Evolutionary conservation across 2,329 filamentous ascomycete species (phyloP).

Genomic region (Diaporthe destruens): DNA sequence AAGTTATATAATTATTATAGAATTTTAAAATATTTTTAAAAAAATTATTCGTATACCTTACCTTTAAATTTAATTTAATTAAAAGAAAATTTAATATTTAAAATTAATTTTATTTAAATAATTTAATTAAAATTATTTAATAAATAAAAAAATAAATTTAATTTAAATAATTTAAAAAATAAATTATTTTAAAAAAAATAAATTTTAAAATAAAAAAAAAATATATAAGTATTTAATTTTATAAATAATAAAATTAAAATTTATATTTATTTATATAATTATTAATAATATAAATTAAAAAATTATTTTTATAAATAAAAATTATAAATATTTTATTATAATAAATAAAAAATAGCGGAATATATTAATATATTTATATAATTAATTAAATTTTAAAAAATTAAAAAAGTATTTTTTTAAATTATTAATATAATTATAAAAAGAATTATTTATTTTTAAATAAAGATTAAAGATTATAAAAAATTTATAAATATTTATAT

Average conservation of each 20-base stretch:
- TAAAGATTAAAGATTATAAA: neutral
- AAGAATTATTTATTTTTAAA: neutral
- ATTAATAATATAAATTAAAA: neutral
- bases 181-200: neutral
- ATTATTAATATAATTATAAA: neutral
- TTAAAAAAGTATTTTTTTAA: neutral
- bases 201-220: neutral
- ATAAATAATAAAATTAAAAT: neutral
- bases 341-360: neutral
- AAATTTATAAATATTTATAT: neutral
- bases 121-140: neutral
- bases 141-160: neutral
- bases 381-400: neutral
- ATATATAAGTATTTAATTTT: neutral
- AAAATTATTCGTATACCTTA: neutral
- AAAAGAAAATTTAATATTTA: fast-evolving
- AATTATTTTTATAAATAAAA: neutral
- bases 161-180: neutral
- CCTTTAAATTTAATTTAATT: too few species aligned
- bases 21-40: neutral
- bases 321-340: neutral
- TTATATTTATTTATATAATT: neutral
- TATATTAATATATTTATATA: neutral
- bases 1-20: neutral
- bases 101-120: neutral